Evolutionary conservation across 306 rosid species (phyloP).

Genomic region (Cicer arietinum): DNA sequence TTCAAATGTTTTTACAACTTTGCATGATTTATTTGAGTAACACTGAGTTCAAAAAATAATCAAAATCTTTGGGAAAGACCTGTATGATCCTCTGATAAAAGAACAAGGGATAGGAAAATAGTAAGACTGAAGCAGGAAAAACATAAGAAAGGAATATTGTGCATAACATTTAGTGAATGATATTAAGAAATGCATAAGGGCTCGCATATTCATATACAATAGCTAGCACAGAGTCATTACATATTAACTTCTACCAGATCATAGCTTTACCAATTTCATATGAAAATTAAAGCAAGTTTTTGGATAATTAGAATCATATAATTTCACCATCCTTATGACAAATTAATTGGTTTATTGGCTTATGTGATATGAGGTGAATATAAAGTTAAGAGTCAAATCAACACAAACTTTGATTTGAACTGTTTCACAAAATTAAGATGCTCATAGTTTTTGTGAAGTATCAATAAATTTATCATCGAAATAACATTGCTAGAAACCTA

Average conservation of each 20-base stretch:
- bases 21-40: neutral
- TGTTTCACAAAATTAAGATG: slow-evolving; percentile 8
- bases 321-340: slow-evolving; percentile 15
- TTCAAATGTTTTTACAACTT: neutral
- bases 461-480: slow-evolving; percentile 4
- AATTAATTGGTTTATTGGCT: slow-evolving; percentile 20
- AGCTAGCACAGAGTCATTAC: neutral
- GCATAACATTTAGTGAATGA: neutral
- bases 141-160: slow-evolving; percentile 11
- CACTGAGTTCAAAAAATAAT: neutral
- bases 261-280: slow-evolving; percentile 1
- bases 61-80: neutral
- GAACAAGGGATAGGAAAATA: neutral
- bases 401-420: neutral
- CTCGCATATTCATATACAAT: neutral
- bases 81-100: neutral
- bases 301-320: neutral
- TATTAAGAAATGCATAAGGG: slow-evolving; percentile 3
- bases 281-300: slow-evolving; percentile 7
- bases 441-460: slow-evolving; percentile 7
- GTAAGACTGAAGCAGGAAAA: slow-evolving; percentile 32
- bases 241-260: neutral
- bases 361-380: neutral
- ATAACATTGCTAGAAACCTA: slow-evolving; percentile 41
- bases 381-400: slow-evolving; percentile 17